Conservation (phyloP, 768 basidiomycete genomes). For the Russula brevipes region DNA sequence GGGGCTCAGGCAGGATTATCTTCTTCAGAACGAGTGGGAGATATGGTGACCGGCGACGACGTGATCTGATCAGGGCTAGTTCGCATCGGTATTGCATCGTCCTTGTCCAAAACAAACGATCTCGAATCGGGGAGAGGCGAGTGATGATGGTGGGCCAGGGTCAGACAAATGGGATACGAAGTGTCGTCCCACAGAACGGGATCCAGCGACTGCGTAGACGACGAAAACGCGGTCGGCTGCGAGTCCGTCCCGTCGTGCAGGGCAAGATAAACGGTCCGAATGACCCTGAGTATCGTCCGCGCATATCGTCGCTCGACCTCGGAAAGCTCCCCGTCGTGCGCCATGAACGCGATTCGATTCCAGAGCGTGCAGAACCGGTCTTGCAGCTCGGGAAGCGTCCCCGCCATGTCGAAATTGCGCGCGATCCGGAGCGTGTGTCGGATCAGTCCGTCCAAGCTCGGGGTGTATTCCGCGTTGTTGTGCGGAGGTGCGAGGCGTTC, state of each 20-base stretch:
- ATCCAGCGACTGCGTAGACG: slow-evolving; percentile 16
- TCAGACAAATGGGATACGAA: slow-evolving; percentile 12
- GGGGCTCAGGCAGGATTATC: neutral
- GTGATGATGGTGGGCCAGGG: slow-evolving; percentile 5
- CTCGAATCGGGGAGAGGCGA: neutral
- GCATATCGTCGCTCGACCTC: slow-evolving; percentile 18
- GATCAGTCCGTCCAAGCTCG: slow-evolving; percentile 11
- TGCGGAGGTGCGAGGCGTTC: slow-evolving; percentile 4
- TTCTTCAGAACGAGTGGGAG: neutral
- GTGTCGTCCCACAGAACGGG: slow-evolving; percentile 16
- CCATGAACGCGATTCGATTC: slow-evolving; percentile 13
- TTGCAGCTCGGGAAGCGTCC: slow-evolving; percentile 17
- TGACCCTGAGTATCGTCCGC: slow-evolving; percentile 17
- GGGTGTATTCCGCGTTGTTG: neutral
- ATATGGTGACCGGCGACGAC: neutral
- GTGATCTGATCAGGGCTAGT: neutral
- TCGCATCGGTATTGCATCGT: neutral
- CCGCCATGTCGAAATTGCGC: slow-evolving; percentile 6
- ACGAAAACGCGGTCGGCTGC: slow-evolving; percentile 11
- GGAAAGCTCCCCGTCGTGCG: neutral
- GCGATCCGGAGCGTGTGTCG: slow-evolving; percentile 14
- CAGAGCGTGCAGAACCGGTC: slow-evolving; percentile 11
- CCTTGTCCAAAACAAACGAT: neutral
- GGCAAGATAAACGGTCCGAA: slow-evolving; percentile 15
- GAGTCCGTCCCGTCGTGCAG: slow-evolving; percentile 21